Base-by-base conservation (phyloP, 768 basidiomycete genomes). In the Hypholoma sublateritium region DNA sequence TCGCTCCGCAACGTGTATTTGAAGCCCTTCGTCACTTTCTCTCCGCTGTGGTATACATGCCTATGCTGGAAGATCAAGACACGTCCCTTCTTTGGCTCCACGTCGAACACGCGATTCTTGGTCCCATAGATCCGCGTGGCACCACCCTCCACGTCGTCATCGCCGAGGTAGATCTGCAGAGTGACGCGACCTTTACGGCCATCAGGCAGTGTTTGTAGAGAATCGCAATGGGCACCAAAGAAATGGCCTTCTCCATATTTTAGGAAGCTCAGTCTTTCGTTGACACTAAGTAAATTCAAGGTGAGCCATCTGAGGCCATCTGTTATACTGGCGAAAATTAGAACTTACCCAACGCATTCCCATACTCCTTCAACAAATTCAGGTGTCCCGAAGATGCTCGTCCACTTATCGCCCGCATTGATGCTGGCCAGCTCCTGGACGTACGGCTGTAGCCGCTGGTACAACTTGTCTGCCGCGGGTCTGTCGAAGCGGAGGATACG, bases 51-150 rank as follows among this genome's bases (percentile, higher is more conserved):
- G 43, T 62, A 65, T 1, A 81, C 62, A 1, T 63, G 59, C 22
- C 70, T 59, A 44, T 80, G 77, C 58, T 81, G 76, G 61, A 80
- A 80, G 16, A 81, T 74, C 41, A 81, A 56, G 0, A 77, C 73
- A 3, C 79, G 67, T 0, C 79, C 79, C 21, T 67, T 62, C 62
- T 76, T 76, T 0, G 79, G 76, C 45, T 74, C 71, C 8, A 80
- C 72, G 50, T 81, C 78, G 12, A 77, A 12, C 41, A 67, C 72
- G 16, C 66, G 59, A 9, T 63, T 64, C 12, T 68, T 65, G 24
- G 62, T 62, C n/a, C 66, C 58, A 53, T 65, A 68, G 36, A 80
- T 73, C 37, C 77, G 65, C 5, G 79, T 81, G 2, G 77, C 72
- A 8, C 79, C 78, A 7, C 76, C 77, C 41, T 67, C 58, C 2